Conservation (phyloP, 495 filamentous ascomycete species). For the Apodospora peruviana region DNA sequence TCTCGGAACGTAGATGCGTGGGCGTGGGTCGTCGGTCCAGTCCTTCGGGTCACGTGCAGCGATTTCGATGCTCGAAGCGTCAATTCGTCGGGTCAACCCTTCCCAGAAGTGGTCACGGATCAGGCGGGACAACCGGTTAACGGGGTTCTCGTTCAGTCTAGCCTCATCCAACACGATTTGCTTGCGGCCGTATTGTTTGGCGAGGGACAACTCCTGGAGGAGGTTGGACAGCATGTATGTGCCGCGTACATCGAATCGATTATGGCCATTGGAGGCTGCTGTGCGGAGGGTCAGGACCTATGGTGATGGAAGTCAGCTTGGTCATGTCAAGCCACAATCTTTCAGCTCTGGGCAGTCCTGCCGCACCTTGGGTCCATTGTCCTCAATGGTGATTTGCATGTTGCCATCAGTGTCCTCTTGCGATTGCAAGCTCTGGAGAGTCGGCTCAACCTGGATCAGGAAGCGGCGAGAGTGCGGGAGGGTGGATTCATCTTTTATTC, state of each 20-base stretch:
- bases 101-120: constrained; percentile 89
- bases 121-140: constrained; percentile 74
- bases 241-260: constrained; percentile 78
- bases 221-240: constrained; percentile 96
- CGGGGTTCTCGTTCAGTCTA: constrained; percentile 86
- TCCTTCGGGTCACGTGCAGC: constrained; percentile 87
- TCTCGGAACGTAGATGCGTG: constrained; percentile 86
- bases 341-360: neutral
- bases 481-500: constrained; percentile 36
- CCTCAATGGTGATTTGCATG: constrained; percentile 94
- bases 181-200: constrained; percentile 77
- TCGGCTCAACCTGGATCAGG: constrained; percentile 71
- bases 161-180: constrained; percentile 82
- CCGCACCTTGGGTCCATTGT: constrained; percentile 82
- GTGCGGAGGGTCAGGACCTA: constrained; percentile 72
- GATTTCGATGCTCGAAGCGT: constrained; percentile 77
- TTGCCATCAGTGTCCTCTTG: constrained; percentile 89
- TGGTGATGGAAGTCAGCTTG: constrained; percentile 30
- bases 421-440: constrained; percentile 62
- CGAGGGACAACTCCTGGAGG: constrained; percentile 86
- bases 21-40: constrained; percentile 79
- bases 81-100: constrained; percentile 79
- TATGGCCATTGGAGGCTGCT: constrained; percentile 77
- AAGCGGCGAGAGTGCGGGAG: constrained; percentile 57
- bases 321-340: constrained; percentile 1